A percentile compares a stretch with the other conserved stretches of the same genome.
Conservation (phyloP, 2,329 filamentous ascomycete species). For the Ophidiomyces ophidiicola region DNA sequence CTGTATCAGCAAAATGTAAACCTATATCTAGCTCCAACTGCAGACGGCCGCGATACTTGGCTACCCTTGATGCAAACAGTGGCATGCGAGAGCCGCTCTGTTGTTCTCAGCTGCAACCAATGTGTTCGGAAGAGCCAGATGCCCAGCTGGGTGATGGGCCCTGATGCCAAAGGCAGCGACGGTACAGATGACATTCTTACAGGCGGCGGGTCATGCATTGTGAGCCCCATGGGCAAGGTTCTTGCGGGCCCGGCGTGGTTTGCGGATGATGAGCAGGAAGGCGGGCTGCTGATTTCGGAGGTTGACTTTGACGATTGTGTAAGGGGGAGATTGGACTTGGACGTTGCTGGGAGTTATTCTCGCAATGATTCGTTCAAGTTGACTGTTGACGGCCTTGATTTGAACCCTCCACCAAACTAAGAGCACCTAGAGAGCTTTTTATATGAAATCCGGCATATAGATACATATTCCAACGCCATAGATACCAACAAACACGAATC, state of each 20-base stretch:
- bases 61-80: slow-evolving; percentile 68
- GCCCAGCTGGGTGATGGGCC: slow-evolving; percentile 42
- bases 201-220: slow-evolving; percentile 70
- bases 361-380: slow-evolving; percentile 54
- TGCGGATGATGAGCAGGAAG: slow-evolving; percentile 41
- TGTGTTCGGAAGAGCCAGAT: slow-evolving; percentile 51
- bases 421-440: not conserved
- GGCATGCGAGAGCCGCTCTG: slow-evolving; percentile 68
- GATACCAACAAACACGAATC: not conserved
- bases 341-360: slow-evolving; percentile 76
- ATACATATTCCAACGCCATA: slow-evolving; percentile 6
- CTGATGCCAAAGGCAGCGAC: not conserved
- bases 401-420: slow-evolving; percentile 43
- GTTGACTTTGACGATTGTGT: slow-evolving; percentile 83
- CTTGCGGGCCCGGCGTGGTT: slow-evolving; percentile 77
- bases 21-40: slow-evolving; percentile 80
- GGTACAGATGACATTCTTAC: slow-evolving; percentile 45
- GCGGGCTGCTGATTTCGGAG: slow-evolving; percentile 52
- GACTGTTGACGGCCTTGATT: slow-evolving; percentile 47
- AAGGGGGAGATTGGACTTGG: slow-evolving; percentile 66
- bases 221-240: slow-evolving; percentile 67
- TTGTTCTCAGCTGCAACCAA: slow-evolving; percentile 79
- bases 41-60: slow-evolving; percentile 76
- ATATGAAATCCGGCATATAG: slow-evolving; percentile 4
- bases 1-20: slow-evolving; percentile 87